These are phyloP conservation scores for Acanthamoeba culbertsoni DNA, from an alignment of 208 protist species.

Conservation along the genomic window DNA sequence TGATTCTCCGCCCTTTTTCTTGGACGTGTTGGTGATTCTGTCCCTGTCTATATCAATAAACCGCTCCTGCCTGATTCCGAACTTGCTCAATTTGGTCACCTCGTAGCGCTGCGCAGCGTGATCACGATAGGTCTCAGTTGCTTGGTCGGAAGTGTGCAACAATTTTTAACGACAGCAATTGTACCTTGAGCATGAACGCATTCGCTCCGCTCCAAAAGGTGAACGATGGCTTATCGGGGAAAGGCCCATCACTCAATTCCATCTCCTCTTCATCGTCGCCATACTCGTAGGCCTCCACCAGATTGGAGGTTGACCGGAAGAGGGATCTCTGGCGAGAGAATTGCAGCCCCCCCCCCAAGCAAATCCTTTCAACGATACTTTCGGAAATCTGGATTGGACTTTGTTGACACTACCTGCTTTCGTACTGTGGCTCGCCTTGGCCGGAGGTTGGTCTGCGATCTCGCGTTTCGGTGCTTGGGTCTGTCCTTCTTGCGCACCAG, in stretches of 20 bases:
- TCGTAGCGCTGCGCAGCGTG: background rate
- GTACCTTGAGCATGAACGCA: background rate
- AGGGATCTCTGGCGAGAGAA: too few relatives aligned
- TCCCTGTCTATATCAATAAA: background rate
- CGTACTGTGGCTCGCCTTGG: background rate
- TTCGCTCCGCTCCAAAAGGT: background rate
- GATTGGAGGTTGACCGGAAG: too few relatives aligned
- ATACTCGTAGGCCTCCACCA: too few relatives aligned
- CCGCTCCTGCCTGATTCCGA: background rate
- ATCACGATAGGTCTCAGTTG: background rate
- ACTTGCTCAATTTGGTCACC: constrained; percentile 1
- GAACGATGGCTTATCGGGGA: background rate
- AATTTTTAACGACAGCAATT: background rate
- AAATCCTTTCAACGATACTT: too few relatives aligned
- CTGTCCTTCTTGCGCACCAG: background rate
- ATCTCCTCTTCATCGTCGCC: background rate
- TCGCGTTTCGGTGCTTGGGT: background rate
- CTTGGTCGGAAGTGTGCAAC: background rate
- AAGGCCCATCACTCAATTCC: background rate
- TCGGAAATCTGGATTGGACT: too few relatives aligned
- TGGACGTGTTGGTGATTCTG: constrained; percentile 16
- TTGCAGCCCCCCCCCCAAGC: too few relatives aligned
- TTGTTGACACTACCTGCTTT: too few relatives aligned
- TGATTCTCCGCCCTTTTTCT: background rate
- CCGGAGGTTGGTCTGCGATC: background rate